Percentiles rank a stretch among this genome's conserved stretches.
These are phyloP conservation scores for Phialophora tarda DNA, from an alignment of 2,329 filamentous ascomycete genomes.

Conservation along the genomic window DNA sequence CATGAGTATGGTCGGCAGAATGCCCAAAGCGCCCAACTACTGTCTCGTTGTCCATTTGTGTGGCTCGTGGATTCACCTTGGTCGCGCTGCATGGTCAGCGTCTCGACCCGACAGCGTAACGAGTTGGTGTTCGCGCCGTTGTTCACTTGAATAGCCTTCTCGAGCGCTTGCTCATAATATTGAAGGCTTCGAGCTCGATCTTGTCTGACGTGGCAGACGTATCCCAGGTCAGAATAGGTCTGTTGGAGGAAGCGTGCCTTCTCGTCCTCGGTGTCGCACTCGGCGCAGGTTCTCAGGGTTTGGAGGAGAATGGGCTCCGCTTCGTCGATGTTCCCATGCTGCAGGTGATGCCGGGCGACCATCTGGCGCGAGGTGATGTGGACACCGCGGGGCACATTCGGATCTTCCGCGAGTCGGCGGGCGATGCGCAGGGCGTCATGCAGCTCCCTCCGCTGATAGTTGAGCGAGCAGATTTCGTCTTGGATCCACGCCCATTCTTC, in stretches of 20 bases:
- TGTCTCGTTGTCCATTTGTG: background rate
- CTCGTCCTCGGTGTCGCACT: background rate
- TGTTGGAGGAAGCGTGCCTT: slow-evolving; percentile 15
- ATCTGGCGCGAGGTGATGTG: slow-evolving; percentile 20
- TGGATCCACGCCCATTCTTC: slow-evolving; percentile 25
- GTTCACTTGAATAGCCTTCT: slow-evolving; percentile 19
- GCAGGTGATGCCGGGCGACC: slow-evolving; percentile 18
- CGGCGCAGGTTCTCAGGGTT: slow-evolving; percentile 1
- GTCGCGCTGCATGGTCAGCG: background rate
- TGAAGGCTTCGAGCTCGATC: slow-evolving; percentile 10
- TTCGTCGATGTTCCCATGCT: slow-evolving; percentile 13
- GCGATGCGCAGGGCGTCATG: slow-evolving; percentile 21
- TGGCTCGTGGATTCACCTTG: background rate
- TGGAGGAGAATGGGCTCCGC: slow-evolving; percentile 17
- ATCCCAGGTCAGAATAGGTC: slow-evolving; percentile 20
- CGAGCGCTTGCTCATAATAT: slow-evolving; percentile 11
- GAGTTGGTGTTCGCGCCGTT: slow-evolving; percentile 13
- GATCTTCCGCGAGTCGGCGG: background rate
- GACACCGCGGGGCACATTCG: slow-evolving; percentile 12
- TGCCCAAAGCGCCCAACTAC: slow-evolving; percentile 15
- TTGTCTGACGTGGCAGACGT: slow-evolving; percentile 1
- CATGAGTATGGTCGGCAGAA: slow-evolving; percentile 18
- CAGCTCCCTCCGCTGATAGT: slow-evolving; percentile 16
- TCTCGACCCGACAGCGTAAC: slow-evolving; percentile 14
- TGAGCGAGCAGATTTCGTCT: slow-evolving; percentile 24